Percentiles rank a stretch among this genome's conserved stretches.
These are phyloP conservation scores for Trametes cingulata DNA, from an alignment of 768 basidiomycete species.

Conservation along the genomic window DNA sequence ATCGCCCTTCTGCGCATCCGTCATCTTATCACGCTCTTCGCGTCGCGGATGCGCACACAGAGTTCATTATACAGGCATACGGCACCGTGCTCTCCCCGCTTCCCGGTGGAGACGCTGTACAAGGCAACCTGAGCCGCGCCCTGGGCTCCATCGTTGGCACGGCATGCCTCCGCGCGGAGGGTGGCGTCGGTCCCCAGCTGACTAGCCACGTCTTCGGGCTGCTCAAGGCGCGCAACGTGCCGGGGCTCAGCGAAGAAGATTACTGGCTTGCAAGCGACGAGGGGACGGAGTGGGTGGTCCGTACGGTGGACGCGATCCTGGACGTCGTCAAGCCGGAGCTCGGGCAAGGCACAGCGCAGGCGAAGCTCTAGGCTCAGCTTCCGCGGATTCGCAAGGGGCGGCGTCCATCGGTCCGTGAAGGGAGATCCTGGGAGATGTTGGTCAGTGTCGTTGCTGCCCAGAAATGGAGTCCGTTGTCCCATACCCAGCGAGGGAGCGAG, in stretches of 20 bases:
- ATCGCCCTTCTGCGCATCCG: neutral
- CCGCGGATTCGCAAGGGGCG: neutral
- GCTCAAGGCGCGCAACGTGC: conserved; percentile 73
- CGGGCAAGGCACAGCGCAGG: conserved; percentile 42
- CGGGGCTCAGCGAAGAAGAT: conserved; percentile 67
- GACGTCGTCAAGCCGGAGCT: conserved; percentile 58
- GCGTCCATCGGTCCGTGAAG: neutral
- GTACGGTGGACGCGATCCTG: conserved; percentile 77
- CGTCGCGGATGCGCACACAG: conserved; percentile 39
- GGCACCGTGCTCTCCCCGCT: conserved; percentile 77
- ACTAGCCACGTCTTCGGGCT: conserved; percentile 89
- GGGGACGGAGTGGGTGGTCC: conserved; percentile 87
- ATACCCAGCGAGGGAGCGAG: neutral
- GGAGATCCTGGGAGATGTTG: conserved; percentile 14
- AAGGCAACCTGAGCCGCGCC: conserved; percentile 84
- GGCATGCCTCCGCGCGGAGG: conserved; percentile 83
- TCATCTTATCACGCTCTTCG: neutral
- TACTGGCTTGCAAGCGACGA: conserved; percentile 82
- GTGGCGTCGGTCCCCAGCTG: conserved; percentile 82
- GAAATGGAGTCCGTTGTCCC: conserved; percentile 10
- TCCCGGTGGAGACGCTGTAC: conserved; percentile 57
- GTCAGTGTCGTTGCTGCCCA: neutral
- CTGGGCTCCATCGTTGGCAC: conserved; percentile 84
- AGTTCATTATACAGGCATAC: conserved; percentile 86
- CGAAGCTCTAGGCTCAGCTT: conserved; percentile 54